A percentile compares a stretch with the other conserved stretches of the same genome.
Conservation (phyloP, 352 stramenopile genomes). For the Hyaloperonospora brassicae region DNA sequence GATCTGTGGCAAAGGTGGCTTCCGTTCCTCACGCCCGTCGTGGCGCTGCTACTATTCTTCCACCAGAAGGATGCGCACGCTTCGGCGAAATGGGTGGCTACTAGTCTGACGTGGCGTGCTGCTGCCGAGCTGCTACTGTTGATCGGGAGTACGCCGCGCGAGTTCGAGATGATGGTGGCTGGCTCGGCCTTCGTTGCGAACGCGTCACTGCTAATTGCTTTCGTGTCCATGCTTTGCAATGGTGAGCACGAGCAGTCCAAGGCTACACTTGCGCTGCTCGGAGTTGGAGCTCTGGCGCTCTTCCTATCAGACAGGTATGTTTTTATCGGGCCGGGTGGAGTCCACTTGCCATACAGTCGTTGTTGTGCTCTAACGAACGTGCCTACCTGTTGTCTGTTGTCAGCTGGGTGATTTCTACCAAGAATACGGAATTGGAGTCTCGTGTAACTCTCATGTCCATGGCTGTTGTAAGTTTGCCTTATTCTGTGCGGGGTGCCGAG, state of each 20-base stretch:
- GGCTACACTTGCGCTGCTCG: conserved; percentile 41
- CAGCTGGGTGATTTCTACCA: conserved; percentile 47
- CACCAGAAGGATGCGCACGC: conserved; percentile 62
- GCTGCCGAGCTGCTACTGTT: conserved; percentile 63
- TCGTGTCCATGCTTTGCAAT: conserved; percentile 41
- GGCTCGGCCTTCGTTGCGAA: conserved; percentile 42
- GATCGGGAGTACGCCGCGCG: conserved; percentile 32
- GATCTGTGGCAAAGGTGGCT: conserved; percentile 56
- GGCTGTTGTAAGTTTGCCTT: conserved; percentile 35
- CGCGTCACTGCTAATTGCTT: conserved; percentile 40
- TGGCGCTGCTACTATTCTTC: conserved; percentile 66
- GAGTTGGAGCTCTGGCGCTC: conserved; percentile 31
- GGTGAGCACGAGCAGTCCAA: conserved; percentile 48
- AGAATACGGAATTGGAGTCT: conserved; percentile 45
- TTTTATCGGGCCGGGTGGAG: background rate
- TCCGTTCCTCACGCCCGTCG: conserved; percentile 51
- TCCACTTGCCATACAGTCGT: background rate
- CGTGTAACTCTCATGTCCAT: conserved; percentile 72
- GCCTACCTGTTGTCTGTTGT: conserved; percentile 4
- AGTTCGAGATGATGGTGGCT: conserved; percentile 42
- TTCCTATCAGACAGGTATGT: conserved; percentile 67
- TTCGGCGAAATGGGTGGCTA: conserved; percentile 75
- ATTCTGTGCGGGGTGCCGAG: conserved; percentile 5
- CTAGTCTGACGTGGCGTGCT: conserved; percentile 66
- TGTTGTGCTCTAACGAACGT: conserved; percentile 4